phyloP scores from a whole-genome alignment of 768 basidiomycete genomes.

The Holtermannia corniformis region DNA sequence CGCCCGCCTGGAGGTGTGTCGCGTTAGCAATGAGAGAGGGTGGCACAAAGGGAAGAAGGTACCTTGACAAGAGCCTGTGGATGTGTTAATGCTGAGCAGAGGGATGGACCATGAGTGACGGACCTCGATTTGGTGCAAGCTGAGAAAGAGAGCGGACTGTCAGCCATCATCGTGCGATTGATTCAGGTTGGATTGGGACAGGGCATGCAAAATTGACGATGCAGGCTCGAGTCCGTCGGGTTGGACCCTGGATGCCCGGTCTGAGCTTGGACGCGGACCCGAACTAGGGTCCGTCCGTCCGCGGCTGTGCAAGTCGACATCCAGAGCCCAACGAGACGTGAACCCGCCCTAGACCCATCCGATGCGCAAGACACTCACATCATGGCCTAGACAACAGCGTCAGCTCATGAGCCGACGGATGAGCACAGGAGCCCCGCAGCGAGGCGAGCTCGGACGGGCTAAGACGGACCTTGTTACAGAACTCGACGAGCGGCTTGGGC shows the following conservation, averaged over 20 bases:
- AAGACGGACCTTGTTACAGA: constrained; percentile 42
- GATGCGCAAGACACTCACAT: constrained; percentile 33
- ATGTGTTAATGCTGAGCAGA: not conserved
- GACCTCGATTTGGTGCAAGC: constrained; percentile 46
- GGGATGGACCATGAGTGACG: not conserved
- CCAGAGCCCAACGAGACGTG: too few species aligned
- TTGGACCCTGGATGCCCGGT: not conserved
- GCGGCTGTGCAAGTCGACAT: too few species aligned
- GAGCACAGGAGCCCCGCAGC: not conserved
- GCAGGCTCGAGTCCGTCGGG: not conserved
- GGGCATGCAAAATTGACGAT: not conserved
- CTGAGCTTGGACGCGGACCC: not conserved
- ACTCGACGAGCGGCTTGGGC: constrained; percentile 46
- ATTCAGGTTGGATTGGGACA: not conserved
- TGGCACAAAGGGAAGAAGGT: too few species aligned
- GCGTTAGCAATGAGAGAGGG: too few species aligned
- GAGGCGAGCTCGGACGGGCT: not conserved
- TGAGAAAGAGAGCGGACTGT: constrained; percentile 8
- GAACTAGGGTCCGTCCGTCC: not conserved
- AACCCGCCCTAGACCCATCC: too few species aligned
- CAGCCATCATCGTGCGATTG: not conserved
- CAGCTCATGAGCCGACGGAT: constrained; percentile 5
- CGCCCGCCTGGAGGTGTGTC: constrained; percentile 40
- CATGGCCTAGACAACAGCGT: constrained; percentile 36
- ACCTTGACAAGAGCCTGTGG: constrained; percentile 45